Evolutionary conservation across 148 eudicot species (phyloP), one percentile per base, ranked within the genome.

Genomic region (Gaultheria prostrata): DNA sequence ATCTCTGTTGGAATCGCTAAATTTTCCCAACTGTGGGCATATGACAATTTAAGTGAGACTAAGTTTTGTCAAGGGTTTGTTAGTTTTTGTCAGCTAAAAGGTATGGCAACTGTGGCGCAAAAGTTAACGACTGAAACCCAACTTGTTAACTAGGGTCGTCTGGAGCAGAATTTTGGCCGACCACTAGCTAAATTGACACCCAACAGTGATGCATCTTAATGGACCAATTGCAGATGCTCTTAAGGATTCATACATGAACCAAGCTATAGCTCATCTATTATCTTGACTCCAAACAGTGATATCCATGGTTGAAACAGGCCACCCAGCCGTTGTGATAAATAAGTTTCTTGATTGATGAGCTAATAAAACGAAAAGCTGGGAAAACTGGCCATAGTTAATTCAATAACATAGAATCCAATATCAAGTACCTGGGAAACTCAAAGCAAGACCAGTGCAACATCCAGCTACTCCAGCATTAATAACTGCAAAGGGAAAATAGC

Each of bases 401-500:
- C 3, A n/a, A 71, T 71, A 17, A 71, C n/a, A 11, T 35, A 35
- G 39, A 35, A 35, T 35, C 39, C 72, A 0, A 3, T 21, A 70
- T 18, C 35, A 77, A 75, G 6, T 82, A 96, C 98, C 98, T 91
- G 98, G 98, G 83, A 89, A 89, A 88, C 94, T 89, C 54, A 96
- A 77, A 76, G 97, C 98, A 84, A 96, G 92, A 74, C 98, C 98
- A 70, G 98, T 94, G 88, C 97, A 94, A 85, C 98, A 96, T 73
- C 98, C 98, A 81, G 98, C 98, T 39, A 96, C 91, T 74, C 98
- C 98, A 54, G 98, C 92, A 87, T 96, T 96, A 63, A 94, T 87
- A 65, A 89, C 98, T 96, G 83, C 3, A 87, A 49, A 80, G 81
- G 28, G 77, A 45, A 82, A 73, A 78, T 24, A 12, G 12, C 73